These are phyloP conservation scores for Closterium sp. DNA, from an alignment of 139 green algal species.

Conservation along the genomic window DNA sequence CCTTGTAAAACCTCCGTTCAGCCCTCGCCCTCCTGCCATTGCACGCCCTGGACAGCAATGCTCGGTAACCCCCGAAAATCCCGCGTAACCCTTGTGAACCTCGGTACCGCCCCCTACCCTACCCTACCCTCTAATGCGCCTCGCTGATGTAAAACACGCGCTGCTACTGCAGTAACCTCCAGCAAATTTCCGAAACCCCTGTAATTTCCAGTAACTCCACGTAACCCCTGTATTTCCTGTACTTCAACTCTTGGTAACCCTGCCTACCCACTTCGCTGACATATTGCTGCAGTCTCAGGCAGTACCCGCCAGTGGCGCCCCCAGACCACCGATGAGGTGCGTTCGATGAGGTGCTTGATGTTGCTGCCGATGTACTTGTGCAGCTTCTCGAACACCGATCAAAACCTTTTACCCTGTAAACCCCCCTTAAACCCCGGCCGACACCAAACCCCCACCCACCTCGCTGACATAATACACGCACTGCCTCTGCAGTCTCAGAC, in stretches of 20 bases:
- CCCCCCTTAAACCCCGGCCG: no score
- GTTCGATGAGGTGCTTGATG: slow-evolving; percentile 88
- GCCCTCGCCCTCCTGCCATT: not conserved
- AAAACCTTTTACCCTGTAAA: slow-evolving; percentile 56
- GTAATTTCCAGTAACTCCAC: no score
- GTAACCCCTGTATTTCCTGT: no score
- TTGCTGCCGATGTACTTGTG: slow-evolving; percentile 97
- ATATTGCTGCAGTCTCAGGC: slow-evolving; percentile 94
- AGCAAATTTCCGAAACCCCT: slow-evolving; percentile 73
- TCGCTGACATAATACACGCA: slow-evolving; percentile 95
- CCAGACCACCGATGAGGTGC: slow-evolving; percentile 23
- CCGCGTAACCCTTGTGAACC: no score
- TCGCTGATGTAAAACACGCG: slow-evolving; percentile 96
- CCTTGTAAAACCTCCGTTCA: not conserved
- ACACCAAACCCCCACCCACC: slow-evolving; percentile 30
- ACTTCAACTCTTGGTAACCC: no score
- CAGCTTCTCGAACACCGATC: slow-evolving; percentile 95
- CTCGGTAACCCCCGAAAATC: not conserved
- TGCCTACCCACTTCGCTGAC: slow-evolving; percentile 74
- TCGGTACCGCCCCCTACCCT: slow-evolving; percentile 49
- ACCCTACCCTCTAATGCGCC: slow-evolving; percentile 12
- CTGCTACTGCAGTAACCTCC: slow-evolving; percentile 88
- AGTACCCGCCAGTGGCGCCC: slow-evolving; percentile 72
- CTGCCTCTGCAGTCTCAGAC: slow-evolving; percentile 91
- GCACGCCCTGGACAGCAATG: not conserved